Base-by-base conservation (phyloP, 768 basidiomycete genomes). In the Suillus americanus region DNA sequence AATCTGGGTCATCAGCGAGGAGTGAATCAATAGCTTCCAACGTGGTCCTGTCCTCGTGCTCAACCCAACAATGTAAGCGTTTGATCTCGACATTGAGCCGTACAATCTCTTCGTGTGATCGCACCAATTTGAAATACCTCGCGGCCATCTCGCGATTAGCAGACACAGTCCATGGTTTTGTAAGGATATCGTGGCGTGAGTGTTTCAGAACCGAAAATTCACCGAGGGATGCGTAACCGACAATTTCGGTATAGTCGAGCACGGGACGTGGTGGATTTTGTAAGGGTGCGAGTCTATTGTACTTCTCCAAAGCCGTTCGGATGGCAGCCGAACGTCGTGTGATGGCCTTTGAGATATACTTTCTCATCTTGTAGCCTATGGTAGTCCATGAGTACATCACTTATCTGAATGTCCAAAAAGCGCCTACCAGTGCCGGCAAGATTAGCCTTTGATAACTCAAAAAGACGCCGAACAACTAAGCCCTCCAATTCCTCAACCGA, bases 401-500 rank as follows among this genome's bases (percentile, higher is more conserved):
- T 46, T n/a, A 46, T 46, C 3, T 46, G 0, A 46, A 46, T 23
- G n/a, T 46, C 45, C 4, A 46, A 3, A 10, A 46, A 46, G 45
- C 1, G 45, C 45, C 45, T 23, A 46, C 45, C n/a, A 23, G 45
- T 46, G 45, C n/a, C n/a, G 3, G n/a, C n/a, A 46, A 46, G 45
- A 46, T 46, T 46, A 23, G 45, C 45, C n/a, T 46, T 46, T 46
- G 45, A 46, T 46, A 46, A 46, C 45, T 46, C 45, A 46, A 46
- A 46, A 46, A 46, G 45, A 46, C 3, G n/a, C 45, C 74, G 73
- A 1, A 79, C 66, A 12, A 77, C 75, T 16, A 81, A 75, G 20
- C 68, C 50, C 56, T 80, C 75, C 0, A 82, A 65, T 16, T 71
- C 66, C 14, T 79, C 70, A 2, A 82, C 69, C 0, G 74, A 76